Evolutionary conservation across 805 yeast species (phyloP), one percentile per base, ranked within the genome.

Genomic region (Suhomyces sp.): DNA sequence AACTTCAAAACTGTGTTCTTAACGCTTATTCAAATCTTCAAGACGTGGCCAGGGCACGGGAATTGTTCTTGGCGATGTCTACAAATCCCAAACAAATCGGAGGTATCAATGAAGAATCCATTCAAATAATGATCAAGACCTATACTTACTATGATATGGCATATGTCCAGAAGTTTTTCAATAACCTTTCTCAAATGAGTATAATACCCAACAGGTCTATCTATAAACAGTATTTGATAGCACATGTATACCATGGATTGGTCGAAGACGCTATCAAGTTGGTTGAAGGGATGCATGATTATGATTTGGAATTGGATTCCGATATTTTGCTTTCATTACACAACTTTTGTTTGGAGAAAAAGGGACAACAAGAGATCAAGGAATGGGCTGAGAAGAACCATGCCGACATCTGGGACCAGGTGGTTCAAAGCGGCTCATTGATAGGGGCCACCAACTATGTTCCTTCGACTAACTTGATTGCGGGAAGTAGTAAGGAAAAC

Each of bases 201-300:
- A 56, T 84, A 4, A 44, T 65, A 9, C 85, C 86, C 0, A 70
- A 74, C 39, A 58, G 70, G 22, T 67, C 67, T 7, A 68, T 80
- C 21, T 73, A 71, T 50, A 70, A 68, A 25, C 87, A 82, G 52
- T 80, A 75, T 47, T 55, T 85, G 21, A 74, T 82, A 38, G 85
- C 88, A 0, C 80, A 83, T 52, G 81, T 84, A 40, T 81, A 80
- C 46, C 78, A 79, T 50, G 88, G 83, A 6, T 61, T 70, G 29
- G 72, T 69, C 24, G 70, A 70, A 7, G 70, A 74, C 3, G 93
- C 93, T 0, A 57, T 79, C 5, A 60, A 63, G 12, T 54, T 78
- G 18, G 67, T 77, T 3, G 62, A 66, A 14, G 65, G 63, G 19
- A 70, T 79, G 54, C 68, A 61, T 19, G 73, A 72, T 22, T 65